A percentile compares a stretch with the other conserved stretches of the same genome.
Conservation (phyloP, 305 asterid species). For the Rubia tinctorum region DNA sequence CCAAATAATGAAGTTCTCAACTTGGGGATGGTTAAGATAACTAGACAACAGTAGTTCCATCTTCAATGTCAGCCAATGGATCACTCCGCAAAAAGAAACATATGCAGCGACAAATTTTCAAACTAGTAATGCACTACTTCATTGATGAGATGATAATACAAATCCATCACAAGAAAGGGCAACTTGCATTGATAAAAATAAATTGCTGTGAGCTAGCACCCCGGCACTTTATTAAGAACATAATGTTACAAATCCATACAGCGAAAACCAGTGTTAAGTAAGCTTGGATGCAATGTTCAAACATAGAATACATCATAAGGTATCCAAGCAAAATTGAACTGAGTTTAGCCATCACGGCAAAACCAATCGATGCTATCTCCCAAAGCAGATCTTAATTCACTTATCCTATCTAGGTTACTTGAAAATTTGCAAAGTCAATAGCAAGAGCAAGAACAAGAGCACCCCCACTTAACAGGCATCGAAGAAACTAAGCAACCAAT, state of each 20-base stretch:
- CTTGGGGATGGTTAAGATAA: not conserved
- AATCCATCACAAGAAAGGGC: not conserved
- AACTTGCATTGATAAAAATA: too few relatives aligned
- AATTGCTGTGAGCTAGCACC: not conserved
- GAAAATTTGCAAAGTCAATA: slow-evolving; percentile 22
- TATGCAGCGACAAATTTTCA: not conserved
- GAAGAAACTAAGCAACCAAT: slow-evolving; percentile 19
- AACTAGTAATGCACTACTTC: not conserved
- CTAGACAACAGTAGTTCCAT: not conserved
- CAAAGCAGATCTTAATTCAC: slow-evolving; percentile 17
- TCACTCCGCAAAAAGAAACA: not conserved
- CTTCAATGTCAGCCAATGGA: not conserved
- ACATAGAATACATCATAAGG: not conserved
- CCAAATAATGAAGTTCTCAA: not conserved
- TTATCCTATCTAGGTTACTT: slow-evolving; percentile 19
- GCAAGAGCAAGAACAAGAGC: not conserved
- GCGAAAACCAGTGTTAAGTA: not conserved
- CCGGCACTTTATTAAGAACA: not conserved
- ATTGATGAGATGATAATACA: not conserved
- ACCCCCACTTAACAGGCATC: slow-evolving; percentile 23
- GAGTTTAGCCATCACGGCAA: slow-evolving; percentile 7
- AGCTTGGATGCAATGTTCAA: not conserved
- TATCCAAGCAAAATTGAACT: not conserved
- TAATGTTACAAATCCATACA: not conserved
- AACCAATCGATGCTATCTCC: slow-evolving; percentile 23